A percentile compares a stretch with the other conserved stretches of the same genome.
phyloP scores from a whole-genome alignment of 2,329 filamentous ascomycete species.

The Pyrenophora graminea region DNA sequence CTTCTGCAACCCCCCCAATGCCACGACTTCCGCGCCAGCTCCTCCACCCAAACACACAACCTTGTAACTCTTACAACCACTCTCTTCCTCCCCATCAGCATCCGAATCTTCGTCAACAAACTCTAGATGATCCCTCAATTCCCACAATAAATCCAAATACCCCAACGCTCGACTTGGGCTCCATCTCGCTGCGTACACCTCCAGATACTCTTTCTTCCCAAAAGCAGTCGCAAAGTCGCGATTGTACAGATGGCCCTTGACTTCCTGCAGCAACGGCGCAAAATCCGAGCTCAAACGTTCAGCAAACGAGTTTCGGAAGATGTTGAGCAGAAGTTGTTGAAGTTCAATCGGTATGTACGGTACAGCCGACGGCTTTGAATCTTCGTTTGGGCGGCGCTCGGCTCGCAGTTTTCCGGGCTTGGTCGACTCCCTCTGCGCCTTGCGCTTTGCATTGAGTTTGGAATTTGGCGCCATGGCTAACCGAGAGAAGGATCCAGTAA shows the following conservation, averaged over 20 bases:
- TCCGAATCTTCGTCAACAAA: background rate
- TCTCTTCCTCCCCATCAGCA: background rate
- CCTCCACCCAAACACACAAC: conserved; percentile 67
- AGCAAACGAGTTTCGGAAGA: conserved; percentile 70
- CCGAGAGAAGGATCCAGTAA: too few relatives aligned
- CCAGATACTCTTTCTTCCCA: conserved; percentile 68
- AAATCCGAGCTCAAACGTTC: conserved; percentile 52
- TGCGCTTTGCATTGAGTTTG: conserved; percentile 21
- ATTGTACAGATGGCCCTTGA: conserved; percentile 84
- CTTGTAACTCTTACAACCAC: conserved; percentile 29
- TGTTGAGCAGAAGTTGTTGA: conserved; percentile 72
- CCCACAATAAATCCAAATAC: conserved; percentile 67
- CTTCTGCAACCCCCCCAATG: conserved; percentile 60
- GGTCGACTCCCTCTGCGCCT: conserved; percentile 15
- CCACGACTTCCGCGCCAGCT: conserved; percentile 69
- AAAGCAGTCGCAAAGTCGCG: conserved; percentile 85
- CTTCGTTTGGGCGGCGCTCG: conserved; percentile 1
- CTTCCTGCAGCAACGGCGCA: conserved; percentile 68
- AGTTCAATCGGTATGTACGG: conserved; percentile 54
- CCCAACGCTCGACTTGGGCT: conserved; percentile 83
- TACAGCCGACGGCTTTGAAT: conserved; percentile 9
- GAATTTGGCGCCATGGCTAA: conserved; percentile 17
- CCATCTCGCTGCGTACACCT: conserved; percentile 88
- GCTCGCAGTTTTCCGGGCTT: conserved; percentile 10
- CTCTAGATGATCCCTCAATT: conserved; percentile 35